A percentile compares a stretch with the other conserved stretches of the same genome.
phyloP scores from a whole-genome alignment of 495 filamentous ascomycete genomes.

The Penicillium cataractarum region DNA sequence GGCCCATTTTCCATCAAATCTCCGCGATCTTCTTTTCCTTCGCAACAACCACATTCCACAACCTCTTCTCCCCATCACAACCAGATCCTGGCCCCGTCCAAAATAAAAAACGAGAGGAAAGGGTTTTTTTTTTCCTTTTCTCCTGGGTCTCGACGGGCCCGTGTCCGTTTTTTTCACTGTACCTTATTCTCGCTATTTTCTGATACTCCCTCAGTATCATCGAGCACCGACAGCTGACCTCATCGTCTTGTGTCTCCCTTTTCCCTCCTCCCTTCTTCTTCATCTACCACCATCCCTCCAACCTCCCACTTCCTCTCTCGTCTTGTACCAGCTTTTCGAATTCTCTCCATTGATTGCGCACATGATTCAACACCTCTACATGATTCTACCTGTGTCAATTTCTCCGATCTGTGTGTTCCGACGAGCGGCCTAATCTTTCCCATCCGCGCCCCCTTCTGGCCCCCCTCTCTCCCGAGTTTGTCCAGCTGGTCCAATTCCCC shows the following conservation, averaged over 20 bases:
- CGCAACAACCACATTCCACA: conserved; percentile 34
- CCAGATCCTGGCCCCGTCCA: conserved; percentile 31
- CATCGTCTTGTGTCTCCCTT: conserved; percentile 32
- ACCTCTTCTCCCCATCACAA: neutral
- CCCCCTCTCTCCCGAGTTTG: conserved; percentile 2
- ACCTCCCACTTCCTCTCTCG: neutral
- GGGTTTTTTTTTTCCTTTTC: neutral
- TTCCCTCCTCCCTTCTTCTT: conserved; percentile 26
- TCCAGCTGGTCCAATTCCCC: conserved; percentile 6
- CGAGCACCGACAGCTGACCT: conserved; percentile 35
- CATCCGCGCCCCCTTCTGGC: neutral
- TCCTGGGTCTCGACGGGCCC: conserved; percentile 10
- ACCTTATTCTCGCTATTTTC: conserved; percentile 21
- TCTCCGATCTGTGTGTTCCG: conserved; percentile 1
- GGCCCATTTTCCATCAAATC: conserved; percentile 4
- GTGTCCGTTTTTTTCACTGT: conserved; percentile 12
- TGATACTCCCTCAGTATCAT: conserved; percentile 27
- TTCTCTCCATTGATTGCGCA: neutral
- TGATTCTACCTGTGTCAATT: conserved; percentile 5
- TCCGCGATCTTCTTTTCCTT: conserved; percentile 19
- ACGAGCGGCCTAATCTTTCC: neutral
- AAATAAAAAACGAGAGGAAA: conserved; percentile 41
- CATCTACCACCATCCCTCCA: conserved; percentile 17
- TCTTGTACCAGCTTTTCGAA: neutral
- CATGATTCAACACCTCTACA: conserved; percentile 2